Evolutionary conservation across 768 basidiomycete species (phyloP).

Genomic region (Mrakia hoshinonis): DNA sequence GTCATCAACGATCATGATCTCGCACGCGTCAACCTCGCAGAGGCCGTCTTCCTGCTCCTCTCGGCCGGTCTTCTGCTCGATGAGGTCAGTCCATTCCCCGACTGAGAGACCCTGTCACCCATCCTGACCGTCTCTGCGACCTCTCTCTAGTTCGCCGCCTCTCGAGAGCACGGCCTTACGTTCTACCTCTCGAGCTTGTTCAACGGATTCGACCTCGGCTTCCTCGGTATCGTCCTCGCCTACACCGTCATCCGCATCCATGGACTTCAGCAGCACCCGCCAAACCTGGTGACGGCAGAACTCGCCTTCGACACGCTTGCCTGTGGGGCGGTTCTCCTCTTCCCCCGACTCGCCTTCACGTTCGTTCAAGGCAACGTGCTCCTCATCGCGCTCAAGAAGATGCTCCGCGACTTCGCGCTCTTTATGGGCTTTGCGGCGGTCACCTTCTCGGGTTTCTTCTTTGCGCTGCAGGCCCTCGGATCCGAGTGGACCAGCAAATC

Average conservation of each 20-base stretch:
- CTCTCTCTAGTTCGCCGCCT: slow-evolving; percentile 19
- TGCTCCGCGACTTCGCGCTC: slow-evolving; percentile 49
- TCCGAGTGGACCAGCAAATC: slow-evolving; percentile 25
- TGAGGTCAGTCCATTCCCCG: slow-evolving; percentile 43
- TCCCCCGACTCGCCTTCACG: slow-evolving; percentile 54
- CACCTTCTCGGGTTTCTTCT: slow-evolving; percentile 70
- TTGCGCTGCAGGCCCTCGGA: slow-evolving; percentile 53
- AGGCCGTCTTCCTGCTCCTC: slow-evolving; percentile 65
- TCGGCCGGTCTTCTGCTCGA: slow-evolving; percentile 69
- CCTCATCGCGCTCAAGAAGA: slow-evolving; percentile 21
- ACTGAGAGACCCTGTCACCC: neutral
- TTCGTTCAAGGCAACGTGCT: slow-evolving; percentile 18
- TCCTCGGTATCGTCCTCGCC: slow-evolving; percentile 59
- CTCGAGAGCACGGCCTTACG: slow-evolving; percentile 14
- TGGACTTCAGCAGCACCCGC: slow-evolving; percentile 41
- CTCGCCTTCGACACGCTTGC: slow-evolving; percentile 74
- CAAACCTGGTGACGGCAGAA: slow-evolving; percentile 44
- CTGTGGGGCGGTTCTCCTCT: slow-evolving; percentile 74
- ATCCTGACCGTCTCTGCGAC: neutral
- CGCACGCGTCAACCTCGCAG: slow-evolving; percentile 52
- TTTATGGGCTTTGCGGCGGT: slow-evolving; percentile 68
- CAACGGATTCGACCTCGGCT: slow-evolving; percentile 26
- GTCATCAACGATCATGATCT: slow-evolving; percentile 51
- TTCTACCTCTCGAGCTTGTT: slow-evolving; percentile 25
- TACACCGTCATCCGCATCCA: slow-evolving; percentile 60